Conservation (phyloP, 2,329 filamentous ascomycete genomes). For the Hawksworthiomyces lignivorus region DNA sequence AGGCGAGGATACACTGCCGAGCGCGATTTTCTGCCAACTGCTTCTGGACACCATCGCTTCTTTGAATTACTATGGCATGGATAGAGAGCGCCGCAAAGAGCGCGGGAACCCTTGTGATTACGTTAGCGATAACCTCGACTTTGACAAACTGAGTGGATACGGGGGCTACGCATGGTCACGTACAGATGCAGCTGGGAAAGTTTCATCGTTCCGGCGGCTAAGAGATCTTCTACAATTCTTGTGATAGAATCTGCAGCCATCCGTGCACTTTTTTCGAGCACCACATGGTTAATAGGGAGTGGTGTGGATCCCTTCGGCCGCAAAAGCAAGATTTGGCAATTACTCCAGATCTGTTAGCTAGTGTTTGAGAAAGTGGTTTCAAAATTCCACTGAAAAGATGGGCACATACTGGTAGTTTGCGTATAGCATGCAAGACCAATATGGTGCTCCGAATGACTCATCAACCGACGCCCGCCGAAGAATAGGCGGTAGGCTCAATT, state of each 20-base stretch:
- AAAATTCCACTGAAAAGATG: too few relatives aligned
- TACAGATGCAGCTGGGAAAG: neutral
- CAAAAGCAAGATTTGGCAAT: neutral
- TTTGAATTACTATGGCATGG: constrained; percentile 1
- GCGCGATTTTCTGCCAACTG: constrained; percentile 4
- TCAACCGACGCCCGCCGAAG: neutral
- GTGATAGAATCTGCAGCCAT: neutral
- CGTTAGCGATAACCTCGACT: too few relatives aligned
- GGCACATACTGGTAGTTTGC: constrained; percentile 2
- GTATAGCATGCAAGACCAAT: constrained; percentile 4
- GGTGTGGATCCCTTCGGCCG: neutral
- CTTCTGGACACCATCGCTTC: constrained; percentile 2
- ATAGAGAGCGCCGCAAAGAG: constrained; percentile 2
- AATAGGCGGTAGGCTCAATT: neutral
- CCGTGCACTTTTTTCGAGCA: neutral
- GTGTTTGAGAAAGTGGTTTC: too few relatives aligned
- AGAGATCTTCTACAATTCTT: neutral
- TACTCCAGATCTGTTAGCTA: too few relatives aligned
- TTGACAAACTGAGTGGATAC: too few relatives aligned
- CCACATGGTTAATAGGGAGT: neutral
- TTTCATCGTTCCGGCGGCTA: constrained; percentile 1
- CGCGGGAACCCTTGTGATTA: neutral
- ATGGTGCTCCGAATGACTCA: neutral
- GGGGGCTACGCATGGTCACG: too few relatives aligned
- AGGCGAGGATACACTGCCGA: constrained; percentile 1